Percentiles rank a stretch among this genome's conserved stretches.
Conservation (phyloP, 495 filamentous ascomycete genomes). For the Sabuloglossum arenarium region DNA sequence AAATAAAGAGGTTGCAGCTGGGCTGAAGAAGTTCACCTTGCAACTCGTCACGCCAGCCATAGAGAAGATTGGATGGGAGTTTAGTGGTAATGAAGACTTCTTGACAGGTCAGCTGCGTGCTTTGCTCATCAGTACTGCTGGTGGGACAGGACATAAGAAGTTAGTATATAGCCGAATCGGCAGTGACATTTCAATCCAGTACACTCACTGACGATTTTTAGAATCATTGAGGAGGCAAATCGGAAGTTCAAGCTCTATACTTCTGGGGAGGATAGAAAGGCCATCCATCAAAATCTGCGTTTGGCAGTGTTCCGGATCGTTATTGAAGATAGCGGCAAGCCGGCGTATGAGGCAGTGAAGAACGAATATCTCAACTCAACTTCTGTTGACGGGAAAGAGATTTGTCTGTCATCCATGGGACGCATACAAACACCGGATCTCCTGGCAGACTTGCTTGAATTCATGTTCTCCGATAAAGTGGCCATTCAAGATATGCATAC, state of each 20-base stretch:
- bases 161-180: constrained; percentile 25
- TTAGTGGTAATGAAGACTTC: constrained; percentile 53
- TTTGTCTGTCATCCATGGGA: constrained; percentile 55
- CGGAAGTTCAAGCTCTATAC: constrained; percentile 56
- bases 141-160: constrained; percentile 49
- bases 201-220: constrained; percentile 13
- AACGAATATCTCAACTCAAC: constrained; percentile 62
- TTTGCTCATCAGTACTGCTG: constrained; percentile 53
- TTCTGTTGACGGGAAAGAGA: constrained; percentile 77
- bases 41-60: constrained; percentile 48
- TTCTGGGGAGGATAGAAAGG: constrained; percentile 37
- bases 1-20: constrained; percentile 32
- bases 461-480: constrained; percentile 60
- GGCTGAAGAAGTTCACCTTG: constrained; percentile 52
- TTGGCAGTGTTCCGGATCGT: constrained; percentile 57
- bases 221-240: constrained; percentile 46
- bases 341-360: constrained; percentile 54
- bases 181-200: not conserved
- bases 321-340: constrained; percentile 42
- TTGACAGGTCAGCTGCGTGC: constrained; percentile 62
- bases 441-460: constrained; percentile 47
- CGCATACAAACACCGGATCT: constrained; percentile 47
- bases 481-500: constrained; percentile 71
- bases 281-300: constrained; percentile 64
- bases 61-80: constrained; percentile 72